Evolutionary conservation across 1,284 basidiomycete species (phyloP), one percentile per base, ranked within the genome.

Genomic region (Papiliotrema fonsecae): DNA sequence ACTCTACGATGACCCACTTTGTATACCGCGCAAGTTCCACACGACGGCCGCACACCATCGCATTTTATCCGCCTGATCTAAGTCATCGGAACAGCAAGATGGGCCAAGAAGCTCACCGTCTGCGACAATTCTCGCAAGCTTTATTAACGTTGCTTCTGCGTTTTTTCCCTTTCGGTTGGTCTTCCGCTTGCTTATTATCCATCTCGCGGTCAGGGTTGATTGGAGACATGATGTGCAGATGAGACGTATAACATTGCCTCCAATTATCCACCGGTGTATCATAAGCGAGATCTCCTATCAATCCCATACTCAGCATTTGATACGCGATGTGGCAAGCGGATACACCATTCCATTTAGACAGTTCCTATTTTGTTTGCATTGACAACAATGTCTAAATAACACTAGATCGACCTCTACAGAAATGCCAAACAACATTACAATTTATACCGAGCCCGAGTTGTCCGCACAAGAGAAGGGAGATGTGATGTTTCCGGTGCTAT

Each of bases 1-100:
- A 19, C 30, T 3, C 21, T 41, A 16, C 11, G 7, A 31, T 6
- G 19, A 37, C 54, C 42, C 49, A 62, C 63, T 38, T 65, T 65
- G 54, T 64, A 66, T 2, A 63, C 53, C 27, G 44, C 51, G 45
- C 69, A 70, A 0, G 66, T 67, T 0, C 60, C 60, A 45, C 69
- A 70, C 1, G 56, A 51, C 1, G 67, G 69, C 24, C 52, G 51
- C 0, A 56, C 45, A 6, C 69, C 67, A 42, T 70, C 69, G 44
- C 69, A 70, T 49, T 67, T 69, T 47, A 61, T 57, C 43, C 62
- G 55, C 38, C 66, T 68, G 49, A 18, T 27, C 18, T 21, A n/a
- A 44, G 13, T 31, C 26, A 14, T 14, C 26, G n/a, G n/a, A n/a
- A n/a, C n/a, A n/a, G n/a, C n/a, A n/a, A 18, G 13, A 25, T 14